These are phyloP conservation scores for Gelatoporia subvermispora DNA, from an alignment of 768 basidiomycete species.

Conservation along the genomic window DNA sequence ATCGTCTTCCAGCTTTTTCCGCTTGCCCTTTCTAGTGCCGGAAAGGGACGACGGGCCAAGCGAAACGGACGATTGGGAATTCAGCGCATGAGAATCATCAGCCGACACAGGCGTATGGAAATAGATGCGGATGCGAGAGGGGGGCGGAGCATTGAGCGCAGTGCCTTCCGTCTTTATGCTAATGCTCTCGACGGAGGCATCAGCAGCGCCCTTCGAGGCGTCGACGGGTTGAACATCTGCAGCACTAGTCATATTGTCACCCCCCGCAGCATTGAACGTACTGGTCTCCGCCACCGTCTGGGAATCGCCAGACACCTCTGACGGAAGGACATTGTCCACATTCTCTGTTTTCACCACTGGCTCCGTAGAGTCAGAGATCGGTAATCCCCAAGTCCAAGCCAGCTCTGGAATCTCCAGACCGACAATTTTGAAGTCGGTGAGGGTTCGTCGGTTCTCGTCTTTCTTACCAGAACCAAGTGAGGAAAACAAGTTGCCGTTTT, in stretches of 20 bases:
- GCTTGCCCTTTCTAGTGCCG: conserved; percentile 70
- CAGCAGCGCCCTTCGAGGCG: conserved; percentile 1
- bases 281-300: conserved; percentile 14
- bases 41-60: conserved; percentile 37
- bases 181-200: conserved; percentile 3
- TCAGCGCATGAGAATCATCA: conserved; percentile 75
- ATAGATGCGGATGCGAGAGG: conserved; percentile 85
- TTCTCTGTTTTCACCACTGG: conserved; percentile 23
- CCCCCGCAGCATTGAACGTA: conserved; percentile 8
- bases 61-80: conserved; percentile 49
- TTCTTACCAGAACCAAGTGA: conserved; percentile 55
- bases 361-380: conserved; percentile 24
- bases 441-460: conserved; percentile 84
- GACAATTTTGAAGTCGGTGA: conserved; percentile 97
- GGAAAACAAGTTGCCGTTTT: conserved; percentile 30
- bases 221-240: conserved; percentile 6
- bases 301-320: conserved; percentile 16
- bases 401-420: conserved; percentile 82
- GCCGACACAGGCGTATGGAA: conserved; percentile 86
- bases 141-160: conserved; percentile 39
- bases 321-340: conserved; percentile 5
- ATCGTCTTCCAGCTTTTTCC: conserved; percentile 88
- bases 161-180: conserved; percentile 19
- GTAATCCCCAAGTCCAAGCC: conserved; percentile 84
- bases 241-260: conserved; percentile 9